Evolutionary conservation across 805 yeast species (phyloP).

Genomic region (Tetrapisispora pingtungensis): DNA sequence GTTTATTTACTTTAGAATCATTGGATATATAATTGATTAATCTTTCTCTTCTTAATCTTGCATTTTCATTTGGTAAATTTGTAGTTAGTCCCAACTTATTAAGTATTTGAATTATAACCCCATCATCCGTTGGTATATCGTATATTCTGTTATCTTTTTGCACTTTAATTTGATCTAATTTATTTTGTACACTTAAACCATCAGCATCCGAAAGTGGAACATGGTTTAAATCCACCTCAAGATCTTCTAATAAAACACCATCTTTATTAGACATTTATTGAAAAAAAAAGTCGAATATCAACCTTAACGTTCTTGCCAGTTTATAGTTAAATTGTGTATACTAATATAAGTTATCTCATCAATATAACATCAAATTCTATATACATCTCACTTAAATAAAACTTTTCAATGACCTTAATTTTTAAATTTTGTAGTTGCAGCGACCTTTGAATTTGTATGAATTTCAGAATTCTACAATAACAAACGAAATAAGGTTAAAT

Average conservation of each 20-base stretch:
- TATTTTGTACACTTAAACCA: slow-evolving; percentile 22
- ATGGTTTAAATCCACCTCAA: slow-evolving; percentile 17
- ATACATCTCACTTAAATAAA: no score
- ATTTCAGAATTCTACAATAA: no score
- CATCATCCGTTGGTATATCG: slow-evolving; percentile 56
- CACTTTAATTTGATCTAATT: slow-evolving; percentile 20
- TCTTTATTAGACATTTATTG: not conserved
- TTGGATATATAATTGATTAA: slow-evolving; percentile 37
- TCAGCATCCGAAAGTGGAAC: slow-evolving; percentile 4
- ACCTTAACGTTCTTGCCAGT: no score
- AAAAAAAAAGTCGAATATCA: no score
- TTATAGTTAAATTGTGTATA: no score
- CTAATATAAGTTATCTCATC: no score
- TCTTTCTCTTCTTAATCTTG: slow-evolving; percentile 50
- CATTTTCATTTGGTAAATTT: slow-evolving; percentile 48
- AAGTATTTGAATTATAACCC: slow-evolving; percentile 44
- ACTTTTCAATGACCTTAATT: no score
- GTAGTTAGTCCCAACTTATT: slow-evolving; percentile 47
- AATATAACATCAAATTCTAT: no score
- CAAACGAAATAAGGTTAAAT: no score
- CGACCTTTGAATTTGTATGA: no score
- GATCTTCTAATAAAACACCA: slow-evolving; percentile 12
- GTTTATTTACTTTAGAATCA: slow-evolving; percentile 19
- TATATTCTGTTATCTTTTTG: slow-evolving; percentile 19
- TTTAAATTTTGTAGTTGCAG: no score